Base-by-base conservation (phyloP, 2,329 filamentous ascomycete genomes). In the Aspergillus pseudoglaucus region DNA sequence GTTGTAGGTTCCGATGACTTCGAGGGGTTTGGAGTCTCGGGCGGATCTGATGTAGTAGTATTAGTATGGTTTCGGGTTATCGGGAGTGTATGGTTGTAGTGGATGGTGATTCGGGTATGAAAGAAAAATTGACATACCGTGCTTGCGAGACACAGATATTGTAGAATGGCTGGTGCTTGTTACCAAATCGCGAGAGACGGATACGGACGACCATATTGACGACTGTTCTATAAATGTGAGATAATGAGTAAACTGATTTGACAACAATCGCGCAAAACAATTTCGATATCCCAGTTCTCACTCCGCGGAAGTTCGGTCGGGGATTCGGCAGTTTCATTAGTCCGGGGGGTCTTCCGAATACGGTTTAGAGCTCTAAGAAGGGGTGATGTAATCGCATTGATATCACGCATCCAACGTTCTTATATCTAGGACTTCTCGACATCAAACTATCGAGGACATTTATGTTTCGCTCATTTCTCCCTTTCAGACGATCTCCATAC, bases 91-190 rank as follows among this genome's bases (percentile, higher is more conserved):
- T 40, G 23, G 32, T n/a, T 32, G 12, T 47, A 18, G 14, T 15
- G 35, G 25, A 32, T 23, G 37, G 27, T 25, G 42, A 42, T 44
- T 17, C 9, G 38, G 39, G 39, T 47, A n/a, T n/a, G 35, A 30
- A 15, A 40, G 25, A 23, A 23, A 40, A 41, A 32, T 40, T 47
- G 15, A 58, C 77, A 56, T 80, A 94, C 88, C 90, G 84, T 42
- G 90, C 90, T 64, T 97, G 91, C 14, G 90, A 82, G 55, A 98
- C 88, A 57, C 97, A 89, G 55, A 98, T 96, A 75, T 98, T 98
- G 79, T 95, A 98, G 61, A 96, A 86, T 2, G 93, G 91, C n/a
- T 81, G 69, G 67, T 95, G 90, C 56, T 81, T 83, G 69, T 86
- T 88, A 66, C 90, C 90, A 69, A 97, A 95, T 69, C 93, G 90